These are phyloP conservation scores for Dothideomycetes sp. DNA, from an alignment of 2,329 filamentous ascomycete species.

Conservation along the genomic window DNA sequence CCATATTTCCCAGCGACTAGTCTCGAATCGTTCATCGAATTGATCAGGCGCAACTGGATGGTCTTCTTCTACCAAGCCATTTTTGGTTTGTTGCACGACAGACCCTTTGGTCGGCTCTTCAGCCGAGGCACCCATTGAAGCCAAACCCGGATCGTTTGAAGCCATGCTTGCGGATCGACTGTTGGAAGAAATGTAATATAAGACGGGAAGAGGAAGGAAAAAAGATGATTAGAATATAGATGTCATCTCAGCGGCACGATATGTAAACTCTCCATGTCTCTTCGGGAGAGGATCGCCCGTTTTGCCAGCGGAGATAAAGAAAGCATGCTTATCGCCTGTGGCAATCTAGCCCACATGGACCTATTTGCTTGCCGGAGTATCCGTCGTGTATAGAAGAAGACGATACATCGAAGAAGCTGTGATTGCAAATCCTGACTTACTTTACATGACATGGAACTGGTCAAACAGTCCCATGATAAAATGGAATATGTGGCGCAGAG, in stretches of 20 bases:
- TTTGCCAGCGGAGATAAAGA: not conserved
- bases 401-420: too few relatives aligned
- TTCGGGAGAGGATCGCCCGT: too few relatives aligned
- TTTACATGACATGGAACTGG: too few relatives aligned
- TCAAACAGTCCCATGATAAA: not conserved
- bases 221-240: too few relatives aligned
- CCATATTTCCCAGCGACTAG: conserved; percentile 45
- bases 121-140: conserved; percentile 15
- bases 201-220: too few relatives aligned
- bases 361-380: not conserved
- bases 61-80: conserved; percentile 22
- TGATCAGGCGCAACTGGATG: conserved; percentile 41
- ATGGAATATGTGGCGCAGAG: too few relatives aligned
- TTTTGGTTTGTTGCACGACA: conserved; percentile 12
- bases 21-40: conserved; percentile 42
- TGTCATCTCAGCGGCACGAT: too few relatives aligned
- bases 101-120: conserved; percentile 21
- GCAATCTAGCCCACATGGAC: not conserved
- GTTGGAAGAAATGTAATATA: too few relatives aligned
- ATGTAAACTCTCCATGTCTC: too few relatives aligned
- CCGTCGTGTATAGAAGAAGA: not conserved
- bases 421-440: too few relatives aligned
- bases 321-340: not conserved
- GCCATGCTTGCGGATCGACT: conserved; percentile 19
- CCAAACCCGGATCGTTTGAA: conserved; percentile 22